Percentiles rank a stretch among this genome's conserved stretches.
Evolutionary conservation across 2,329 filamentous ascomycete species (phyloP).

Genomic region (Aspergillus quadrilineatus): DNA sequence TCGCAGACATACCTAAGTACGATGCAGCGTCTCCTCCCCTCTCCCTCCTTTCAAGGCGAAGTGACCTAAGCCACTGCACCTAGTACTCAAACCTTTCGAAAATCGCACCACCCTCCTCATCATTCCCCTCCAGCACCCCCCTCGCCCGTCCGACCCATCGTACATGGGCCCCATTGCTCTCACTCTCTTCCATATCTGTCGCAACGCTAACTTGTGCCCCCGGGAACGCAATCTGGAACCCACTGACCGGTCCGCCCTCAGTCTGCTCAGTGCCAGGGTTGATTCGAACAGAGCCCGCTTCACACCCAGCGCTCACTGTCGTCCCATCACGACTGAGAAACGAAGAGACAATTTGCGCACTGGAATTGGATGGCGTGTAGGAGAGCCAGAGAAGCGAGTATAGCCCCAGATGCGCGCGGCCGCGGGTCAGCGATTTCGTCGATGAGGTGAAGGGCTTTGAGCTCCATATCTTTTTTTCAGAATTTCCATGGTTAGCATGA

Average conservation of each 20-base stretch:
- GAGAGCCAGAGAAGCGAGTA: constrained; percentile 50
- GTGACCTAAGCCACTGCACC: too few relatives aligned
- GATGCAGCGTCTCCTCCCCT: too few relatives aligned
- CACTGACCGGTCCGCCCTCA: constrained; percentile 13
- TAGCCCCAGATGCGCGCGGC: constrained; percentile 43
- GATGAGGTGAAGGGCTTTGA: constrained; percentile 32
- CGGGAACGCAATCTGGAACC: constrained; percentile 12
- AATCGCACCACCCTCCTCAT: constrained; percentile 21
- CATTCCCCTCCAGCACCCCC: constrained; percentile 6
- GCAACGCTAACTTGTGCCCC: constrained; percentile 18
- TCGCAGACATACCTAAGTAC: too few relatives aligned
- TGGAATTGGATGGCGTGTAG: constrained; percentile 24
- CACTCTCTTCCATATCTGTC: constrained; percentile 13
- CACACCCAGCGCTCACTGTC: constrained; percentile 29
- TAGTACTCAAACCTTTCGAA: constrained; percentile 27
- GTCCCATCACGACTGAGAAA: constrained; percentile 34
- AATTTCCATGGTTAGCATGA: background rate
- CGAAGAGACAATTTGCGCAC: constrained; percentile 19
- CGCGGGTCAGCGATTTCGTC: constrained; percentile 41
- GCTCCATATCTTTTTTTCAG: constrained; percentile 43
- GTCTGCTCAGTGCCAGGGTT: constrained; percentile 3
- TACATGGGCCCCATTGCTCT: constrained; percentile 16
- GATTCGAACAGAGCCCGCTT: constrained; percentile 14
- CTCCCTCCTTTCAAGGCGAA: too few relatives aligned
- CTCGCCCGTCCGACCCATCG: constrained; percentile 25